Evolutionary conservation across 768 basidiomycete genomes (phyloP).

Genomic region (Mycena rebaudengoi): DNA sequence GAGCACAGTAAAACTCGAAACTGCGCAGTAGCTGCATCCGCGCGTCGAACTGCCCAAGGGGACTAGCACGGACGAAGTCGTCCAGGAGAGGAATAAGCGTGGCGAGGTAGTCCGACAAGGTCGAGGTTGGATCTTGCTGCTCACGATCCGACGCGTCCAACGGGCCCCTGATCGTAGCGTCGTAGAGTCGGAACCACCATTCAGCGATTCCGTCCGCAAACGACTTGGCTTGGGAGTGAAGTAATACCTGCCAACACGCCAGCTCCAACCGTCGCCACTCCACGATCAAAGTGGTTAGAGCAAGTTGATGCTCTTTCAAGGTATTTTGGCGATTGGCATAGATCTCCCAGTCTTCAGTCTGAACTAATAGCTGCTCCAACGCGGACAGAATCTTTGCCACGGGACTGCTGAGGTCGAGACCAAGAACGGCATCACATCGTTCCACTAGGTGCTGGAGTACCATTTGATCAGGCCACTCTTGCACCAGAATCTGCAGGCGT

Average conservation of each 20-base stretch:
- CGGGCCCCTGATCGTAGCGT: constrained; percentile 73
- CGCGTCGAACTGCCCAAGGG: constrained; percentile 84
- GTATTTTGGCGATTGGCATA: constrained; percentile 94
- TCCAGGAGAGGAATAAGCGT: constrained; percentile 81
- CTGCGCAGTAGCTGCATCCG: constrained; percentile 74
- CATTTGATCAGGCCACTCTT: constrained; percentile 98
- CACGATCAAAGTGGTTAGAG: constrained; percentile 77
- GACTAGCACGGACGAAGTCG: constrained; percentile 75
- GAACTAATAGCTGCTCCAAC: constrained; percentile 84
- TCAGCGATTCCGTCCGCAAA: constrained; percentile 58
- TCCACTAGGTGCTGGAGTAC: constrained; percentile 85
- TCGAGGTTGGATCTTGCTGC: constrained; percentile 36
- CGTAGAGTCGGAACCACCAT: constrained; percentile 95
- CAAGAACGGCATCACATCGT: constrained; percentile 73
- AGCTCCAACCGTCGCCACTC: constrained; percentile 92
- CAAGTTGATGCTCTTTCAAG: constrained; percentile 70
- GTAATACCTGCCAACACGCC: constrained; percentile 82
- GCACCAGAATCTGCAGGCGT: constrained; percentile 64
- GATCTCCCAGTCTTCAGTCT: constrained; percentile 96
- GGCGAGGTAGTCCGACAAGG: constrained; percentile 62
- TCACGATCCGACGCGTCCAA: constrained; percentile 55
- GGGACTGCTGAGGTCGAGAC: constrained; percentile 70
- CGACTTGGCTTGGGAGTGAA: constrained; percentile 72
- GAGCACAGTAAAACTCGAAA: constrained; percentile 63
- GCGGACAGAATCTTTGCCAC: constrained; percentile 85